A percentile compares a stretch with the other conserved stretches of the same genome.
Evolutionary conservation across 2,329 filamentous ascomycete species (phyloP).

Genomic region (Diaporthe batatas): DNA sequence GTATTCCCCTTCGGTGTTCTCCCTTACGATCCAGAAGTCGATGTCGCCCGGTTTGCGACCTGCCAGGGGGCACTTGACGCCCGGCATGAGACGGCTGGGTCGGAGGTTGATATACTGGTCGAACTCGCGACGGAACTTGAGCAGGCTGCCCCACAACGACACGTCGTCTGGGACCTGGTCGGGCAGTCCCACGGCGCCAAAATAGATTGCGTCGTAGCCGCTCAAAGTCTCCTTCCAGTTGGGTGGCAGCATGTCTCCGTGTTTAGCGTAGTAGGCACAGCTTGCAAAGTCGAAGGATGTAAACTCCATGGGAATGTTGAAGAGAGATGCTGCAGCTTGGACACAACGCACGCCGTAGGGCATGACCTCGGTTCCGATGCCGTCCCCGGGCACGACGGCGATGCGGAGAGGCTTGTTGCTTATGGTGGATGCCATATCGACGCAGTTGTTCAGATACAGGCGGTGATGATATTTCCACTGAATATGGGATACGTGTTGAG

Average conservation of each 20-base stretch:
- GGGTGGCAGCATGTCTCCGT: conserved; percentile 58
- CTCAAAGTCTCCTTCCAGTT: conserved; percentile 66
- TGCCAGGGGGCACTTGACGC: conserved; percentile 69
- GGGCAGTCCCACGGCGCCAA: conserved; percentile 74
- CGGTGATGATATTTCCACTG: not conserved
- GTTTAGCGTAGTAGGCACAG: conserved; percentile 67
- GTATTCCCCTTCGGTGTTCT: conserved; percentile 76
- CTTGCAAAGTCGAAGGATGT: conserved; percentile 76
- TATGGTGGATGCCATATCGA: conserved; percentile 23
- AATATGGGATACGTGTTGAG: not conserved
- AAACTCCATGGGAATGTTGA: conserved; percentile 69
- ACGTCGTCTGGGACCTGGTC: conserved; percentile 73
- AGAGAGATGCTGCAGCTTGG: conserved; percentile 61
- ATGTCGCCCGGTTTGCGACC: conserved; percentile 68
- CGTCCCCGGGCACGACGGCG: conserved; percentile 77
- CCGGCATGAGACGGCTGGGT: conserved; percentile 72
- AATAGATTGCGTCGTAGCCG: conserved; percentile 75
- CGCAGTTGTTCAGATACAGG: not conserved
- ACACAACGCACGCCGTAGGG: conserved; percentile 72
- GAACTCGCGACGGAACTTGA: conserved; percentile 76
- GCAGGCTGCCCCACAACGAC: conserved; percentile 74
- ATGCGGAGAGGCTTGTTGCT: conserved; percentile 52
- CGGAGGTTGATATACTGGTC: conserved; percentile 79
- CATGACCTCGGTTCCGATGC: conserved; percentile 78
- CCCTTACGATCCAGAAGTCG: conserved; percentile 74